Conservation (phyloP, 2,329 filamentous ascomycete genomes). For the Purpureocillium lavendulum region DNA sequence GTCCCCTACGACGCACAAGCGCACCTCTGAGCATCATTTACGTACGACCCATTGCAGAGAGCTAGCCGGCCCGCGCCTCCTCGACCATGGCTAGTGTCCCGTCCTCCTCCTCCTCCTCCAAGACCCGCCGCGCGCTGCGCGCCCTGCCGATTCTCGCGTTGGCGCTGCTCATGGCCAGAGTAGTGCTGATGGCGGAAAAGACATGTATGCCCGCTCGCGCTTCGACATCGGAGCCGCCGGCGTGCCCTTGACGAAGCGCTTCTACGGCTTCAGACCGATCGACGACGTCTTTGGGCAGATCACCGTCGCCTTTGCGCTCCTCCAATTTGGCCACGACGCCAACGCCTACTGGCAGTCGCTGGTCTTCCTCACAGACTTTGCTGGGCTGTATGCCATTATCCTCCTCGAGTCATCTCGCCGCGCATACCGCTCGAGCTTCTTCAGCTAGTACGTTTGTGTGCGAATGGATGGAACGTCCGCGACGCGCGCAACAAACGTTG, state of each 20-base stretch:
- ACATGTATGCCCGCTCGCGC: conserved; percentile 9
- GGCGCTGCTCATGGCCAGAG: too few relatives aligned
- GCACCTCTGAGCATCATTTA: too few relatives aligned
- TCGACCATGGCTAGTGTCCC: too few relatives aligned
- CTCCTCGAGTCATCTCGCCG: conserved; percentile 14
- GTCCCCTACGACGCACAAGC: too few relatives aligned
- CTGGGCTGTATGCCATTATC: conserved; percentile 16
- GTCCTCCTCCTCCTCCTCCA: too few relatives aligned
- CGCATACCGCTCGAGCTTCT: conserved; percentile 7
- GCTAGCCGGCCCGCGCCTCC: too few relatives aligned
- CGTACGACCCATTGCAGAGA: too few relatives aligned
- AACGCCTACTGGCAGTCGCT: conserved; percentile 17
- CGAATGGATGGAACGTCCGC: conserved; percentile 5
- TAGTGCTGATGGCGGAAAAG: too few relatives aligned
- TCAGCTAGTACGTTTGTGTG: conserved; percentile 14
- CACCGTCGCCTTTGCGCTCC: conserved; percentile 12
- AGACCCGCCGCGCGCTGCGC: too few relatives aligned
- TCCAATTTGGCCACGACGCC: conserved; percentile 14
- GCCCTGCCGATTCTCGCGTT: too few relatives aligned
- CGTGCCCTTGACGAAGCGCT: too few relatives aligned
- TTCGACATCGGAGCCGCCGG: conserved; percentile 3
- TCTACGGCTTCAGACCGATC: too few relatives aligned
- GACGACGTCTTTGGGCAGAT: conserved; percentile 3
- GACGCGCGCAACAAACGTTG: not conserved
- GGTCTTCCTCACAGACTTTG: conserved; percentile 18